Evolutionary conservation across 768 basidiomycete species (phyloP), one percentile per base, ranked within the genome.

Genomic region (Trametes elegans): DNA sequence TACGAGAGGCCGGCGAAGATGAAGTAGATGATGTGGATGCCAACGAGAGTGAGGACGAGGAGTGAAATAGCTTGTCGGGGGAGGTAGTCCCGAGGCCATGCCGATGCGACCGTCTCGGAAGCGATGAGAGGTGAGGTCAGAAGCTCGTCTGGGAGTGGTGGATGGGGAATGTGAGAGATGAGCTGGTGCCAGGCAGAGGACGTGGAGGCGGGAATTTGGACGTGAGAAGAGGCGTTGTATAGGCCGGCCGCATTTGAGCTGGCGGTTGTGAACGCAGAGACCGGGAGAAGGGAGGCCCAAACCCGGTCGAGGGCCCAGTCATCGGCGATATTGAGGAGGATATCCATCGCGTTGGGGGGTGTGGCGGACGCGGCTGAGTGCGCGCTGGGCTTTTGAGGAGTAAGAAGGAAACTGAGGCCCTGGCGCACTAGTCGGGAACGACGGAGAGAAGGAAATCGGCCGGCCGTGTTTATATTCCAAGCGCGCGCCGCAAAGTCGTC

Each of bases 1-100:
- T 92, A 99, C 3, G 93, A 93, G 23, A 90, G 70, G 38, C 79
- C 74, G n/a, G 93, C 94, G 62, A 98, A 88, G 23, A 87, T 47
- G 72, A 97, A 94, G 72, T 99, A 99, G 42, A 99, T 79, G 44
- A 85, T 21, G 63, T 88, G 81, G 54, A 96, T 90, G 57, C 94
- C 94, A 54, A 92, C 62, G 49, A 90, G 71, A 1, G 93, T 95
- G 60, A 98, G 66, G 23, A 76, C 68, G 59, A 72, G 70, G 55
- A 98, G 74, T 1, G 93, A 94, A 27, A 88, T 19, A 4, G 88
- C 49, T 66, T 96, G 93, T 35, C 94, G 82, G 4, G 81, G 87
- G 7, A 94, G 63, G 65, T 90, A 86, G 62, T 93, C 87, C 35
- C 94, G 81, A 0, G 93, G 83, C 92, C 92, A 93, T 34, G 88